Evolutionary conservation across 495 filamentous ascomycete genomes (phyloP), one percentile per base, ranked within the genome.

Genomic region (Rhypophila decipiens): DNA sequence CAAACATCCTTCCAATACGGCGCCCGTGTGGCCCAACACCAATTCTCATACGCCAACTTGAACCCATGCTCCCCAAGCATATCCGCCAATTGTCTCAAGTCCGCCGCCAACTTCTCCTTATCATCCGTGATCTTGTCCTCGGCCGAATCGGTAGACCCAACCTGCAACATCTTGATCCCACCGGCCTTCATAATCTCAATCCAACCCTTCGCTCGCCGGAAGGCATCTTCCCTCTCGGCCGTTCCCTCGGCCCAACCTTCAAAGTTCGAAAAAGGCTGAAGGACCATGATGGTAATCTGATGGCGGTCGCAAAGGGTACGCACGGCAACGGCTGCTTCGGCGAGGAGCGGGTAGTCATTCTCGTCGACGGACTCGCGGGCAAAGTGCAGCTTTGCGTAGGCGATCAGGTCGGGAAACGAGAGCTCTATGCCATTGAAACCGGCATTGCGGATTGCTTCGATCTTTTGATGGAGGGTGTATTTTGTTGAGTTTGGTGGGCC

Each of bases 211-310:
- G 83, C 86, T 33, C 82, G 70, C 5, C 60, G 57, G 50, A 88
- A 87, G 0, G 84, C 87, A 39, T 86, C 80, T 21, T 79, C 67
- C 17, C 84, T 61, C 59, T 84, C 78, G 3, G 57, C 46, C 5
- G 74, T 52, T 0, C 69, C 81, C 18, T 70, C 69, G 2, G 70
- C 64, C 84, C 86, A 93, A 5, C 87, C 87, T 54, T 94, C 87
- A 53, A 90, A 89, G 47, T 89, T 85, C 5, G 80, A 64, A 55
- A 90, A 90, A 0, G 87, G 86, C 56, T 91, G 87, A 9, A 94
- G 62, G 68, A 88, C 85, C 56, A 90, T 70, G 36, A 91, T 78
- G 20, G 66, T 68, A 5, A 91, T 68, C 0, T 63, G 53, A 24
- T 77, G 67, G 17, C 70, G 59, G 15, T 76, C 59, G 48, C 77